Evolutionary conservation across 2,329 filamentous ascomycete genomes (phyloP).

Genomic region (Epichloe elymi): DNA sequence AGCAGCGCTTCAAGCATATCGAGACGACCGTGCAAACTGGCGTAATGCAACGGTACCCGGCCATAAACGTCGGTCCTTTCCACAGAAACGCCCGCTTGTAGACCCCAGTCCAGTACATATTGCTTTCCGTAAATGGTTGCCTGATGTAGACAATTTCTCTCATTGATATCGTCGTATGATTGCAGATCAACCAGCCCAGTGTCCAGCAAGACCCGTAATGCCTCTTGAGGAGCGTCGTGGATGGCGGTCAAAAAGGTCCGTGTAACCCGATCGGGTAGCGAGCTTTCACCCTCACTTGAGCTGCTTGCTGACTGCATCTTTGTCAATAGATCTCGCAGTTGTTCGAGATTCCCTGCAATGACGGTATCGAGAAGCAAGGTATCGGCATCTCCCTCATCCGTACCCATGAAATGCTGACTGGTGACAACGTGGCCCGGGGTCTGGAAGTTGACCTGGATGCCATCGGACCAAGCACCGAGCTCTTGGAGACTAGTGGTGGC

Average conservation of each 20-base stretch:
- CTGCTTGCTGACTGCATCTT: conserved; percentile 48
- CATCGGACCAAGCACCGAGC: conserved; percentile 92
- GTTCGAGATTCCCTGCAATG: conserved; percentile 64
- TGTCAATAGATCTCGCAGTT: conserved; percentile 66
- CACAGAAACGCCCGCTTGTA: conserved; percentile 65
- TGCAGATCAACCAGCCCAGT: conserved; percentile 79
- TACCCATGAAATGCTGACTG: conserved; percentile 52
- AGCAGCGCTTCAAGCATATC: conserved; percentile 70
- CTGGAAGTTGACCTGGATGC: conserved; percentile 80
- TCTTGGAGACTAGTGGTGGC: conserved; percentile 93
- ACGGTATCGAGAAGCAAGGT: conserved; percentile 79
- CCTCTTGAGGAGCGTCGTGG: conserved; percentile 66
- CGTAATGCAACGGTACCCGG: conserved; percentile 85
- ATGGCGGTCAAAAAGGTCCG: conserved; percentile 83
- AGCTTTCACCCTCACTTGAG: conserved; percentile 42
- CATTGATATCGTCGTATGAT: conserved; percentile 94
- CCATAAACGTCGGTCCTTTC: conserved; percentile 85
- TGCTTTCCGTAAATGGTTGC: conserved; percentile 86
- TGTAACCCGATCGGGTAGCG: conserved; percentile 63
- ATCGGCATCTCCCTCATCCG: conserved; percentile 83
- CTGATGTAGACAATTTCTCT: conserved; percentile 90
- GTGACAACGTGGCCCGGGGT: conserved; percentile 49
- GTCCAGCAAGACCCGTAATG: conserved; percentile 62
- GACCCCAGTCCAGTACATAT: conserved; percentile 62
- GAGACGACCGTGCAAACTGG: conserved; percentile 83